These are phyloP conservation scores for Paramecium octaurelia DNA, from an alignment of 73 alveolate species.

Conservation along the genomic window DNA sequence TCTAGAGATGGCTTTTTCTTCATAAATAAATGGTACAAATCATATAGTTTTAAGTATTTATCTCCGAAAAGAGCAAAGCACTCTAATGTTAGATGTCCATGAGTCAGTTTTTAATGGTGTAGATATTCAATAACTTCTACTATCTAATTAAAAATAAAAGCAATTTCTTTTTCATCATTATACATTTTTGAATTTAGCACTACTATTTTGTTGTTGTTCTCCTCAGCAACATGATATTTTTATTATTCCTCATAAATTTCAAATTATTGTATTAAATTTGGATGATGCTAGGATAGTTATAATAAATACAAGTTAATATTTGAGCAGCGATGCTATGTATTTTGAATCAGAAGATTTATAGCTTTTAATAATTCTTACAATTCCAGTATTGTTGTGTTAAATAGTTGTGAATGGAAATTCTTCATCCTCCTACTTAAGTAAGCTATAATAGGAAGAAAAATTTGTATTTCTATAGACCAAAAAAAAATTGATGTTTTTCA, in stretches of 20 bases:
- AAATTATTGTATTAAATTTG: background rate
- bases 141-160: background rate
- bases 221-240: background rate
- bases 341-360: background rate
- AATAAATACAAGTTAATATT: background rate
- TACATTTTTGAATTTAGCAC: background rate
- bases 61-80: background rate
- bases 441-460: background rate
- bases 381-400: background rate
- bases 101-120: background rate
- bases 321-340: background rate
- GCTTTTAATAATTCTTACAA: background rate
- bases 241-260: background rate
- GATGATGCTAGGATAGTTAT: background rate
- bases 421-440: background rate
- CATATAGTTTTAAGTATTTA: background rate
- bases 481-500: background rate
- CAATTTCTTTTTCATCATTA: background rate
- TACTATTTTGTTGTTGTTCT: background rate
- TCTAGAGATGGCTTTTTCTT: background rate
- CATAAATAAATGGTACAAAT: background rate
- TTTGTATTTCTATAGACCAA: background rate
- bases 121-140: background rate
- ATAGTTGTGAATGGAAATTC: background rate
- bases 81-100: background rate